Percentiles rank a stretch among this genome's conserved stretches.
Conservation (phyloP, 2,329 filamentous ascomycete species). For the Amphichorda felina region DNA sequence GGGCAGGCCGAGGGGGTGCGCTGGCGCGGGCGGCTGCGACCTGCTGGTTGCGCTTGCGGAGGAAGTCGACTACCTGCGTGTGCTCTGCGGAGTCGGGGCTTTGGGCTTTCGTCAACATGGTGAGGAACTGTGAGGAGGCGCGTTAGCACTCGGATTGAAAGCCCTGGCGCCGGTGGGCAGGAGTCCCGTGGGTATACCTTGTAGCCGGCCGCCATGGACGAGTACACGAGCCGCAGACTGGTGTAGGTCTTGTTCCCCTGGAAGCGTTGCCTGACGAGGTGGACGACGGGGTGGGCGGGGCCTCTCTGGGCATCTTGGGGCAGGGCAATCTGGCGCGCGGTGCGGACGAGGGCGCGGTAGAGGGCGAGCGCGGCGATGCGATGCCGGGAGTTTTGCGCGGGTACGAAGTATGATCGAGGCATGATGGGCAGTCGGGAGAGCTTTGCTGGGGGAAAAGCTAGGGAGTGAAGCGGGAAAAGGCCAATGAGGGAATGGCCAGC, state of each 20-base stretch:
- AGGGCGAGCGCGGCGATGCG: constrained; percentile 52
- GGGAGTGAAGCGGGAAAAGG: no score
- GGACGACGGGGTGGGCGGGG: constrained; percentile 32
- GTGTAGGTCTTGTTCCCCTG: constrained; percentile 43
- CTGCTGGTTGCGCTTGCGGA: constrained; percentile 16
- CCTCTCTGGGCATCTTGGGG: constrained; percentile 13
- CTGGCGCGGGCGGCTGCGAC: constrained; percentile 5
- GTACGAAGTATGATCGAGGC: constrained; percentile 20
- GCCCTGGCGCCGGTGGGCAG: no score
- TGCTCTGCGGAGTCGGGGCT: constrained; percentile 25
- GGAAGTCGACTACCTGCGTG: constrained; percentile 25
- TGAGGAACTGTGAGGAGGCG: constrained; percentile 22
- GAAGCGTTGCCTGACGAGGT: constrained; percentile 52
- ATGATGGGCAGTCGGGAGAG: neutral
- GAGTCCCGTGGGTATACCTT: constrained; percentile 37
- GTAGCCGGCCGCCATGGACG: constrained; percentile 57
- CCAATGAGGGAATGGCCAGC: no score
- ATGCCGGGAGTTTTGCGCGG: constrained; percentile 39
- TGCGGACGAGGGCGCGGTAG: constrained; percentile 56
- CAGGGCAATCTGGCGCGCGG: constrained; percentile 40
- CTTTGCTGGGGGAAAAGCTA: no score
- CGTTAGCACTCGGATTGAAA: neutral
- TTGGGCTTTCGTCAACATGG: constrained; percentile 25
- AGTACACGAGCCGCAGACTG: constrained; percentile 46
- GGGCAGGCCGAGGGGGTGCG: constrained; percentile 8